Evolutionary conservation across 768 basidiomycete species (phyloP).

Genomic region (Ramaria sp.): DNA sequence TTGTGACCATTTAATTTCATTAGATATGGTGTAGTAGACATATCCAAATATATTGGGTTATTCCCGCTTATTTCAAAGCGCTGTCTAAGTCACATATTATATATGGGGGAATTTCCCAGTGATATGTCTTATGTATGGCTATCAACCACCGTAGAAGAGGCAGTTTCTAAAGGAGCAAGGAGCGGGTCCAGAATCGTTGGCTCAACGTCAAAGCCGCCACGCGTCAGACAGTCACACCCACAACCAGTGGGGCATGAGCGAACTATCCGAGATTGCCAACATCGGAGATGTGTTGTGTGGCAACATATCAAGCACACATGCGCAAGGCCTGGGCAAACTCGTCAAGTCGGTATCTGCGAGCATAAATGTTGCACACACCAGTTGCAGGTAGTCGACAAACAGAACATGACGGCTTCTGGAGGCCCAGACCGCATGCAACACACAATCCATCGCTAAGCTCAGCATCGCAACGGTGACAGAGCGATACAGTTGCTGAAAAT

Average conservation of each 20-base stretch:
- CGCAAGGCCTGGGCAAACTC: constrained; percentile 39
- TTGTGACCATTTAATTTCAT: too few species aligned
- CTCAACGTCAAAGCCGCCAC: not conserved
- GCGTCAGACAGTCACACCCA: constrained; percentile 43
- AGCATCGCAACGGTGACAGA: constrained; percentile 36
- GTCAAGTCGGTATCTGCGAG: not conserved
- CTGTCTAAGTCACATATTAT: too few species aligned
- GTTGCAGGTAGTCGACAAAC: constrained; percentile 70
- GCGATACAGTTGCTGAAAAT: constrained; percentile 22
- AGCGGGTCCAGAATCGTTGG: not conserved
- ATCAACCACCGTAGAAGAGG: too few species aligned
- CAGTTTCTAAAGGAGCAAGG: too few species aligned
- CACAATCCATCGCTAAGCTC: constrained; percentile 27
- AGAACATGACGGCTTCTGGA: constrained; percentile 44
- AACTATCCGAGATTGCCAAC: constrained; percentile 43
- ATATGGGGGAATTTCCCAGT: too few species aligned
- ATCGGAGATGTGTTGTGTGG: constrained; percentile 57
- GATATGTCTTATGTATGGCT: too few species aligned
- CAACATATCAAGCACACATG: constrained; percentile 49
- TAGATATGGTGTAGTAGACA: too few species aligned
- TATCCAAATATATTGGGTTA: too few species aligned
- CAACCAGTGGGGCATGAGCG: constrained; percentile 57
- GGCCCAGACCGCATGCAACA: constrained; percentile 31
- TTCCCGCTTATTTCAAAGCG: too few species aligned
- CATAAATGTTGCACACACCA: constrained; percentile 30